These are phyloP conservation scores for Zygosaccharomyces lentus DNA, from an alignment of 805 yeast species.

Conservation along the genomic window DNA sequence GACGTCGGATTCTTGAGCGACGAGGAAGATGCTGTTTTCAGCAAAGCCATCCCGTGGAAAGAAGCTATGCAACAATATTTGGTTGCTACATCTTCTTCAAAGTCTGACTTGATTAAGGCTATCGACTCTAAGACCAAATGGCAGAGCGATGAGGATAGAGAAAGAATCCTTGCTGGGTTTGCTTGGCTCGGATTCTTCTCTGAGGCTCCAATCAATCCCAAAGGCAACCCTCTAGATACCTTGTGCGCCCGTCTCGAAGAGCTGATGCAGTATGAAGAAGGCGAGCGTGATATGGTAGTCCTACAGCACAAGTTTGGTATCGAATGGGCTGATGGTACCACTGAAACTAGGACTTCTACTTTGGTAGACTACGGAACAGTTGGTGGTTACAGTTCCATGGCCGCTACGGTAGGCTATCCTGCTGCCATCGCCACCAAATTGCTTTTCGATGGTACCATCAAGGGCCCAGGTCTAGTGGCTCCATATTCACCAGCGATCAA, in stretches of 20 bases:
- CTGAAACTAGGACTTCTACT: slow-evolving; percentile 92
- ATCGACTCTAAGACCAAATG: slow-evolving; percentile 76
- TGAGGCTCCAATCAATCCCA: slow-evolving; percentile 69
- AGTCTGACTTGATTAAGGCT: slow-evolving; percentile 68
- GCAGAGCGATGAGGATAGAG: slow-evolving; percentile 76
- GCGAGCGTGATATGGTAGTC: slow-evolving; percentile 92
- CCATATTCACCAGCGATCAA: slow-evolving; percentile 90
- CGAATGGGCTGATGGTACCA: slow-evolving; percentile 89
- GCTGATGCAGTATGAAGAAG: slow-evolving; percentile 91
- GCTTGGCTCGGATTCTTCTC: slow-evolving; percentile 93
- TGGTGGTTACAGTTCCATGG: slow-evolving; percentile 96
- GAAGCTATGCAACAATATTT: slow-evolving; percentile 74
- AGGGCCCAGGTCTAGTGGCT: slow-evolving; percentile 81
- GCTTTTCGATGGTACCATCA: slow-evolving; percentile 75
- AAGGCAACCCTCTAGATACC: slow-evolving; percentile 93
- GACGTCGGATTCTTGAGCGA: slow-evolving; percentile 91
- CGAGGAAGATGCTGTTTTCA: slow-evolving; percentile 56
- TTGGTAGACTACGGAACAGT: slow-evolving; percentile 85
- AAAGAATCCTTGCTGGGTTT: slow-evolving; percentile 82
- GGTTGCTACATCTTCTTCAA: slow-evolving; percentile 66
- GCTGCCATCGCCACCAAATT: slow-evolving; percentile 92
- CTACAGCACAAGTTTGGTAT: slow-evolving; percentile 98
- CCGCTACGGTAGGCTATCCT: slow-evolving; percentile 96
- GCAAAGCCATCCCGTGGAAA: slow-evolving; percentile 71
- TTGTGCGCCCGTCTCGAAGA: slow-evolving; percentile 94